Evolutionary conservation across 1,284 basidiomycete species (phyloP), one percentile per base, ranked within the genome.

Genomic region (Moesziomyces sp.): DNA sequence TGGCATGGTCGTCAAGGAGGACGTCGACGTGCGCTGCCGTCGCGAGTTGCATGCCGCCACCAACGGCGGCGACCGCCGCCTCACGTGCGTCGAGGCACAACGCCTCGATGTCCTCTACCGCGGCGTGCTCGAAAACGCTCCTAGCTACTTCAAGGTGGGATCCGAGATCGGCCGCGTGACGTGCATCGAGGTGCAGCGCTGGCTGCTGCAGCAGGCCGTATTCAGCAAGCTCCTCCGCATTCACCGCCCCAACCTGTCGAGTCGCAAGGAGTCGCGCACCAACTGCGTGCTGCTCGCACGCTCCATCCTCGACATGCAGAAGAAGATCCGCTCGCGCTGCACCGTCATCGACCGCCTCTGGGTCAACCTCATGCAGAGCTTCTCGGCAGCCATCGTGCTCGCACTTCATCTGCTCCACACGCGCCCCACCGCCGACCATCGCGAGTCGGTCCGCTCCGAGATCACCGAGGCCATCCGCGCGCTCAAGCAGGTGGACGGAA

Each of bases 261-360:
- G 68, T 48, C 58, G 72, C 23, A 65, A 72, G 35, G 69, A 74
- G 54, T 76, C 73, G 35, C 67, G 80, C 16, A 67, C 60, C 51
- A 78, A 74, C 48, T 82, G 80, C 52, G 81, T 83, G 21, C 53
- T 80, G 30, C 58, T 82, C 26, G 81, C 81, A 2, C 73, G 81
- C 33, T 66, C 58, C 14, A 79, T 81, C 49, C 63, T 83, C 26
- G 78, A 80, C 61, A 77, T 82, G 76, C 80, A 82, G 43, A 74
- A 76, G 61, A 74, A 75, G 58, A 70, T 83, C 35, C 68, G 81
- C 33, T 55, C 61, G 19, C 65, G 73, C 9, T 80, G 75, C 49
- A 76, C 74, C 18, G 73, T 83, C 35, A 70, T 77, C 43, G 78
- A 81, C 44, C 68, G 75, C n/a, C 75, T 83, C 26, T 76, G 74